These are phyloP conservation scores for Chamaecyparis obtusa DNA, from an alignment of 75 land plant genomes.

Conservation along the genomic window DNA sequence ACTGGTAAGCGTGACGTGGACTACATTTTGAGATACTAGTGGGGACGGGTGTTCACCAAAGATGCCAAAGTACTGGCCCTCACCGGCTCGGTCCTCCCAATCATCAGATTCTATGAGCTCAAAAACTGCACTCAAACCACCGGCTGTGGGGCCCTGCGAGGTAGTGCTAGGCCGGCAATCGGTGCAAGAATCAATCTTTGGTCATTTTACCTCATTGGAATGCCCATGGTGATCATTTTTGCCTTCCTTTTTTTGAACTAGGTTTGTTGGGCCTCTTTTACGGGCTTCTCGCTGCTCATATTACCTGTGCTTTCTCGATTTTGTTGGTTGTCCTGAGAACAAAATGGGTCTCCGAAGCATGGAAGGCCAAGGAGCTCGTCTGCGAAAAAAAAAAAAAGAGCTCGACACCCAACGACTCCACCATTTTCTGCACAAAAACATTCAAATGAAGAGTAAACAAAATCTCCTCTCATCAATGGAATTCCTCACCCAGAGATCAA, in stretches of 20 bases:
- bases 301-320: conserved; percentile 55
- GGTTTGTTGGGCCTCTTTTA: conserved; percentile 75
- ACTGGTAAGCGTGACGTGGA: conserved; percentile 42
- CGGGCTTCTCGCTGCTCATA: conserved; percentile 78
- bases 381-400: too few species aligned
- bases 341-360: conserved; percentile 64
- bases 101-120: conserved; percentile 78
- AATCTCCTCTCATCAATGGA: too few species aligned
- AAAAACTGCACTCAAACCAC: conserved; percentile 89
- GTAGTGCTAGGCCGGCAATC: conserved; percentile 66
- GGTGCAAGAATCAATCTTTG: conserved; percentile 68
- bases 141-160: conserved; percentile 75
- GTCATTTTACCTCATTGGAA: conserved; percentile 76
- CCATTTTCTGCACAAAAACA: too few species aligned
- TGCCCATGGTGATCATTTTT: conserved; percentile 60
- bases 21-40: conserved; percentile 46
- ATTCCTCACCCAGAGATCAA: too few species aligned
- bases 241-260: conserved; percentile 43
- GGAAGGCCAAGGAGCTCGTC: conserved; percentile 28
- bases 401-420: too few species aligned
- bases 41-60: conserved; percentile 63
- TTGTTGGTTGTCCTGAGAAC: conserved; percentile 41
- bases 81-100: conserved; percentile 49
- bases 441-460: too few species aligned
- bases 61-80: conserved; percentile 57